phyloP scores from a whole-genome alignment of 2,329 filamentous ascomycete genomes.

The Arthrobotrys pseudoclavata region DNA sequence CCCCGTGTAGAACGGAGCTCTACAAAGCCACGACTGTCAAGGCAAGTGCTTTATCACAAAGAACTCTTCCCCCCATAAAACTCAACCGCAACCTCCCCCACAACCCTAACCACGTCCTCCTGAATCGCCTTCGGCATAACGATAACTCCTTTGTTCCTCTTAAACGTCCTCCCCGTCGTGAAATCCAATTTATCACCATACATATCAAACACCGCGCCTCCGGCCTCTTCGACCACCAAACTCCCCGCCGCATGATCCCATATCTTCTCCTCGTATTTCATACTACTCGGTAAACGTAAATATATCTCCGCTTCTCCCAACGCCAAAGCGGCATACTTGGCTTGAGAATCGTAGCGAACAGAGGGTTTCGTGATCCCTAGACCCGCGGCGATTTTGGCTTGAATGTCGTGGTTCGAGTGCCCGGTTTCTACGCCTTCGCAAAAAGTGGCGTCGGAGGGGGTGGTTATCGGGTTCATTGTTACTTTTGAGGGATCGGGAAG shows the following conservation, averaged over 20 bases:
- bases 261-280: slow-evolving; percentile 97
- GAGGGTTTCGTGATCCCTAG: slow-evolving; percentile 90
- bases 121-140: slow-evolving; percentile 85
- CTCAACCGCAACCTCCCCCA: slow-evolving; percentile 76
- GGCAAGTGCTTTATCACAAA: slow-evolving; percentile 25
- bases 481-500: slow-evolving; percentile 70
- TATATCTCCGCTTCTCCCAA: slow-evolving; percentile 95
- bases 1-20: not conserved
- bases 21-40: not conserved
- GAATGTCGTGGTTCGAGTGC: slow-evolving; percentile 90
- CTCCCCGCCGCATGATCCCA: slow-evolving; percentile 99
- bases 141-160: slow-evolving; percentile 92
- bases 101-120: slow-evolving; percentile 80
- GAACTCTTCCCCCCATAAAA: slow-evolving; percentile 45
- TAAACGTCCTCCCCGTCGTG: slow-evolving; percentile 84
- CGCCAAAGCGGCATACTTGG: slow-evolving; percentile 96
- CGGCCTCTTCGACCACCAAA: slow-evolving; percentile 92
- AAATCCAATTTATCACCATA: slow-evolving; percentile 89
- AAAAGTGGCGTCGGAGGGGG: slow-evolving; percentile 86
- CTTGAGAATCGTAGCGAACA: slow-evolving; percentile 96
- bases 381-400: slow-evolving; percentile 83
- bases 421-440: slow-evolving; percentile 96
- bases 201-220: slow-evolving; percentile 90
- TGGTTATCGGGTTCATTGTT: slow-evolving; percentile 82
- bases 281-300: slow-evolving; percentile 82